Evolutionary conservation across 2,329 filamentous ascomycete species (phyloP).

Genomic region (Pseudogymnoascus sp.): DNA sequence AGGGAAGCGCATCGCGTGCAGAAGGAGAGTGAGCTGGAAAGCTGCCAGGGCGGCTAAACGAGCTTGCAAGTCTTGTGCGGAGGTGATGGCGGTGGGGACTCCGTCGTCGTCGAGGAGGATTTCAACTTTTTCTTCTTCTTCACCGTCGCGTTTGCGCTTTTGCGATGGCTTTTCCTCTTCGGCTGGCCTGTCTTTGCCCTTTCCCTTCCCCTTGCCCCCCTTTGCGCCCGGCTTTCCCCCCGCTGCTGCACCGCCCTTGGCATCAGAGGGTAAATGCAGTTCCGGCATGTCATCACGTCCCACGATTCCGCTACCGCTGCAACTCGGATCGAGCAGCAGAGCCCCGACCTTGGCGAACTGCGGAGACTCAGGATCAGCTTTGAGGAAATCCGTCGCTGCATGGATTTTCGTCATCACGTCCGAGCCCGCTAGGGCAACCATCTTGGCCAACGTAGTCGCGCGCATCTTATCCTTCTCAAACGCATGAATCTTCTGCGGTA

Average conservation of each 20-base stretch:
- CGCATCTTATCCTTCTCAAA: constrained; percentile 70
- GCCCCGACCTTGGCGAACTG: constrained; percentile 66
- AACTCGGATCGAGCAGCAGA: constrained; percentile 85
- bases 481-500: constrained; percentile 53
- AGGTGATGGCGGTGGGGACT: constrained; percentile 41
- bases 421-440: constrained; percentile 73
- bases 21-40: constrained; percentile 74
- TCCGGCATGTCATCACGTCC: constrained; percentile 72
- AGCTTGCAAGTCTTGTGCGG: constrained; percentile 49
- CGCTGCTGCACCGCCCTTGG: constrained; percentile 26
- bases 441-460: constrained; percentile 70
- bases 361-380: constrained; percentile 55
- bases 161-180: constrained; percentile 18
- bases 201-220: constrained; percentile 15
- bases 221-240: constrained; percentile 7
- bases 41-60: constrained; percentile 66
- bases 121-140: constrained; percentile 20
- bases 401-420: constrained; percentile 58
- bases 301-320: constrained; percentile 90
- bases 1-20: constrained; percentile 79
- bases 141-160: constrained; percentile 24
- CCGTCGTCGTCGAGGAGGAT: constrained; percentile 50
- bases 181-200: constrained; percentile 14
- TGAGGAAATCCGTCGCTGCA: constrained; percentile 73
- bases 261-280: constrained; percentile 47